Conservation (phyloP, 805 yeast species). For the Saturnispora hagleri region DNA sequence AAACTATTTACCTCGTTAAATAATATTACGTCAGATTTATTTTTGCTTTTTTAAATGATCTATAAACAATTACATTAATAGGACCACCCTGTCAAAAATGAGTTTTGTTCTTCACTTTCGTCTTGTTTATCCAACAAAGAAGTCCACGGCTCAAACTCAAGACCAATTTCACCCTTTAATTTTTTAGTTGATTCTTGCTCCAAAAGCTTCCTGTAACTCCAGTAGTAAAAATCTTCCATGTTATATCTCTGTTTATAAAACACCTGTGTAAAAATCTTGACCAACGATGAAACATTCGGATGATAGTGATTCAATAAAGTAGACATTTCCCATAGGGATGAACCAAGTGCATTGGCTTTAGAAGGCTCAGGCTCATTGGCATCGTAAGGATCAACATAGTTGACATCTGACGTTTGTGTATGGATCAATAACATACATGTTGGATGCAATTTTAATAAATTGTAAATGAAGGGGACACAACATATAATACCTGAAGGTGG, state of each 20-base stretch:
- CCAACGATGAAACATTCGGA: slow-evolving; percentile 90
- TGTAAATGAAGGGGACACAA: slow-evolving; percentile 84
- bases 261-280: slow-evolving; percentile 82
- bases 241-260: slow-evolving; percentile 80
- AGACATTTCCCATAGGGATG: slow-evolving; percentile 90
- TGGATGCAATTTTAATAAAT: slow-evolving; percentile 84
- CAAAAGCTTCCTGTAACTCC: slow-evolving; percentile 64
- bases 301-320: slow-evolving; percentile 74
- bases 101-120: slow-evolving; percentile 16
- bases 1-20: neutral
- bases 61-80: neutral
- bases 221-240: slow-evolving; percentile 90
- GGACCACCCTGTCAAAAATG: slow-evolving; percentile 8
- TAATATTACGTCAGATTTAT: neutral
- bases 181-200: slow-evolving; percentile 56
- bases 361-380: slow-evolving; percentile 62
- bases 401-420: slow-evolving; percentile 29
- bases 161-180: slow-evolving; percentile 63
- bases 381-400: slow-evolving; percentile 57
- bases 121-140: slow-evolving; percentile 27
- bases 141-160: slow-evolving; percentile 59
- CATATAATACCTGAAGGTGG: slow-evolving; percentile 87
- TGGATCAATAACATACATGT: slow-evolving; percentile 88
- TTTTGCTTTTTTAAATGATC: neutral
- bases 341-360: slow-evolving; percentile 65